phyloP scores from a whole-genome alignment of 202 grass and related monocot genomes.

The Zoysia matrella region DNA sequence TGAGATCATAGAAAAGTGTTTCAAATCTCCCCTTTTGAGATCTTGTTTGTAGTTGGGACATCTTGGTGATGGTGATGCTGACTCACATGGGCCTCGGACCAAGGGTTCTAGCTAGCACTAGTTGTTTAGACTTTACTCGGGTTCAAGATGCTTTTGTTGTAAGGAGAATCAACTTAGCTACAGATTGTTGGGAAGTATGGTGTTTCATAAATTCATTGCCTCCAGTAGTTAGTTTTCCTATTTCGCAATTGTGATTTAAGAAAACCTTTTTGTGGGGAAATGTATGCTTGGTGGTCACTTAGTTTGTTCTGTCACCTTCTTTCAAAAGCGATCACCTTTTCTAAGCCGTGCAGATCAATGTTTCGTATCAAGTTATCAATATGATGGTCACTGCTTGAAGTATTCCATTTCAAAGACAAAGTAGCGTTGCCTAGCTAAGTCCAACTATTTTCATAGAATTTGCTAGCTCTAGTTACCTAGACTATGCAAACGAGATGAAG shows the following conservation, averaged over 20 bases:
- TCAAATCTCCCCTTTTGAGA: conserved; percentile 76
- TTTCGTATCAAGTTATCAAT: conserved; percentile 32
- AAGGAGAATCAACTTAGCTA: conserved; percentile 42
- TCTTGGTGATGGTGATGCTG: conserved; percentile 68
- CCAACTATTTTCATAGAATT: background rate
- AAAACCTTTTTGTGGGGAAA: conserved; percentile 50
- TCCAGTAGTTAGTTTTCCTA: conserved; percentile 45
- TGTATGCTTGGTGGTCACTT: conserved; percentile 53
- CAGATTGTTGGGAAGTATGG: conserved; percentile 55
- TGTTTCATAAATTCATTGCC: conserved; percentile 49
- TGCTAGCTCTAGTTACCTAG: background rate
- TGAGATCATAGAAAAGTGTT: conserved; percentile 70
- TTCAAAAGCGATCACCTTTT: conserved; percentile 38
- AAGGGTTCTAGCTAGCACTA: conserved; percentile 22
- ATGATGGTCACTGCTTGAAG: background rate
- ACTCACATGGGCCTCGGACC: conserved; percentile 55
- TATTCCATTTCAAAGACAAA: background rate
- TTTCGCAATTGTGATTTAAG: conserved; percentile 50
- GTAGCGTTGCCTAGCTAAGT: background rate
- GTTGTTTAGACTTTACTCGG: conserved; percentile 28
- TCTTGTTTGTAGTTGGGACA: conserved; percentile 77
- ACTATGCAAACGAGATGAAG: background rate
- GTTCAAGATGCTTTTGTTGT: conserved; percentile 51
- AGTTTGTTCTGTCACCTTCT: conserved; percentile 65
- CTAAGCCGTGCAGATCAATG: background rate